Evolutionary conservation across 768 basidiomycete genomes (phyloP).

Genomic region (Gymnopilus junonius): DNA sequence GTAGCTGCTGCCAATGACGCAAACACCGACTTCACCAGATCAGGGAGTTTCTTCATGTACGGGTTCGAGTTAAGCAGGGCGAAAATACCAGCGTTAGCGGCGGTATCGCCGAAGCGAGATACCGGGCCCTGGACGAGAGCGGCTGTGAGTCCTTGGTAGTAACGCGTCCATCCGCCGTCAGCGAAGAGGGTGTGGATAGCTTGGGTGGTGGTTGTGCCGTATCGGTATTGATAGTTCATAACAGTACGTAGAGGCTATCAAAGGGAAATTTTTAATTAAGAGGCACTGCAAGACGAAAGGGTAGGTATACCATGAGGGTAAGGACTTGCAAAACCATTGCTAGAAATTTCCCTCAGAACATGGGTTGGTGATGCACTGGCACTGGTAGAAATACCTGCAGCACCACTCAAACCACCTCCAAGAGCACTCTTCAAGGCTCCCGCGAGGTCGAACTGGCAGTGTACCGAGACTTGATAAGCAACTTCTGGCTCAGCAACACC

Average conservation of each 20-base stretch:
- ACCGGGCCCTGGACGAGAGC: conserved; percentile 88
- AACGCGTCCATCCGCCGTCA: conserved; percentile 83
- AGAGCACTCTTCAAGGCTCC: conserved; percentile 81
- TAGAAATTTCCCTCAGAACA: conserved; percentile 17
- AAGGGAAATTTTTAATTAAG: not conserved
- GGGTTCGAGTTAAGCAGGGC: conserved; percentile 81
- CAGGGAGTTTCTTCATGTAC: conserved; percentile 66
- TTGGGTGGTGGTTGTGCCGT: conserved; percentile 73
- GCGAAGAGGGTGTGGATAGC: conserved; percentile 70
- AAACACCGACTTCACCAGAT: conserved; percentile 75
- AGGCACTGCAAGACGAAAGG: not conserved
- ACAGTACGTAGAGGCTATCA: conserved; percentile 85
- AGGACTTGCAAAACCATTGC: conserved; percentile 97
- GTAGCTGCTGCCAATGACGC: conserved; percentile 79
- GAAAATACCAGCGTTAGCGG: conserved; percentile 90
- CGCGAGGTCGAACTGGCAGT: conserved; percentile 73
- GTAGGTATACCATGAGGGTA: conserved; percentile 70
- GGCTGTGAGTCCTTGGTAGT: conserved; percentile 85
- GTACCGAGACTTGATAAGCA: not conserved
- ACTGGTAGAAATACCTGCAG: conserved; percentile 58
- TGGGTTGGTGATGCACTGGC: conserved; percentile 4
- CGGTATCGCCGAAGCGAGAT: conserved; percentile 92
- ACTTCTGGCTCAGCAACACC: not conserved
- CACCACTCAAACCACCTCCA: conserved; percentile 91
- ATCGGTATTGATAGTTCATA: conserved; percentile 97